These are phyloP conservation scores for Wickerhamiella domercqiae DNA, from an alignment of 805 yeast species.

Conservation along the genomic window DNA sequence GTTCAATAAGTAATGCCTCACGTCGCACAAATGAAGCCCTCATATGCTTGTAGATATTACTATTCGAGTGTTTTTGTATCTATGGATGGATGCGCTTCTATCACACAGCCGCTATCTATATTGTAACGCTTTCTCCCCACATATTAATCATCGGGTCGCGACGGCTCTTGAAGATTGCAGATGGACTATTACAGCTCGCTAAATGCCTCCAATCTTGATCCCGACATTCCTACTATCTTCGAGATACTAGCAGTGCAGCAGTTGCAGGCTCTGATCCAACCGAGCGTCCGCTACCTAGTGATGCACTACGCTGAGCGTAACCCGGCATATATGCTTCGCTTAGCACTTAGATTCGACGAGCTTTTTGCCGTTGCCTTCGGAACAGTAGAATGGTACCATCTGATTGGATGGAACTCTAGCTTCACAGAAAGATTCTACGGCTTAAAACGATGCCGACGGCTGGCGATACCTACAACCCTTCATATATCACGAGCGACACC, in stretches of 20 bases:
- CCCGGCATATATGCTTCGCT: constrained; percentile 49
- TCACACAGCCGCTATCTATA: too few species aligned
- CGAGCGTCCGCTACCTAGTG: constrained; percentile 64
- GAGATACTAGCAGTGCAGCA: constrained; percentile 76
- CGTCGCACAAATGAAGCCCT: too few species aligned
- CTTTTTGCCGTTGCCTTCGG: constrained; percentile 46
- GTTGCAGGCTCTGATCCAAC: constrained; percentile 60
- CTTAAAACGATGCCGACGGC: constrained; percentile 40
- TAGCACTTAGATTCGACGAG: constrained; percentile 66
- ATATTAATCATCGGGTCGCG: neutral
- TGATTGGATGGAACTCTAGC: constrained; percentile 63
- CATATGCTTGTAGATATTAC: too few species aligned
- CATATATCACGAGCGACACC: constrained; percentile 20
- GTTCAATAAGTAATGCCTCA: too few species aligned
- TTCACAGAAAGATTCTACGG: constrained; percentile 92
- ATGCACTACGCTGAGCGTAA: constrained; percentile 66
- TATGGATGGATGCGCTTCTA: too few species aligned
- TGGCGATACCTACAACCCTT: constrained; percentile 19
- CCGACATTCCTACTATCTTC: constrained; percentile 70
- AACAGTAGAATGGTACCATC: constrained; percentile 51
- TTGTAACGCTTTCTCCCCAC: neutral
- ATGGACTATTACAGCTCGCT: constrained; percentile 74
- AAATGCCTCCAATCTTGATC: constrained; percentile 60
- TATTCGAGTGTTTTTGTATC: too few species aligned
- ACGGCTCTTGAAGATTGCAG: neutral